phyloP scores from a whole-genome alignment of 2,329 filamentous ascomycete species.

The Biscogniauxia mediterranea region DNA sequence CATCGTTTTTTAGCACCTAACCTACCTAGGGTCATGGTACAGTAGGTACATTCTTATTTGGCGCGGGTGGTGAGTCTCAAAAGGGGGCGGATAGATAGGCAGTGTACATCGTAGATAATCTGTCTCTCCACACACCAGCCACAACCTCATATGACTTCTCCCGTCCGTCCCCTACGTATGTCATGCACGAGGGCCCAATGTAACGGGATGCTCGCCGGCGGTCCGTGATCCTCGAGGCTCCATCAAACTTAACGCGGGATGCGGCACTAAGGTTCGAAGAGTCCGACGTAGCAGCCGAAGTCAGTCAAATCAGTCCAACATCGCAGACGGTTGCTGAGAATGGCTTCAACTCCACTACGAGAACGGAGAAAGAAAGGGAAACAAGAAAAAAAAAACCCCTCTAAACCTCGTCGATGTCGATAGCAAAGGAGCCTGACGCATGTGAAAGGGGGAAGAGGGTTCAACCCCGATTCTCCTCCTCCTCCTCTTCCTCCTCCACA shows the following conservation, averaged over 20 bases:
- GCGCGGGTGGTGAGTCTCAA: slow-evolving; percentile 3
- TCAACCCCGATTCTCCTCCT: background rate
- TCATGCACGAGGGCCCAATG: background rate
- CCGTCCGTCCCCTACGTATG: background rate
- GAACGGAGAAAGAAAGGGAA: background rate
- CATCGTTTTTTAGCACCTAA: slow-evolving; percentile 3
- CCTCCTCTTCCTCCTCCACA: background rate
- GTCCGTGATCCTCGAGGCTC: background rate
- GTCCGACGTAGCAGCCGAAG: background rate
- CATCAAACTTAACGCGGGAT: background rate
- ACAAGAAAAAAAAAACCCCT: too few species aligned
- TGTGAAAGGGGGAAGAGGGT: background rate
- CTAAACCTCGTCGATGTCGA: background rate
- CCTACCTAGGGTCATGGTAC: background rate
- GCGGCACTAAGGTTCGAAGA: background rate
- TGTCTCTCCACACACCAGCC: slow-evolving; percentile 19
- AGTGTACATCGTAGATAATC: too few species aligned
- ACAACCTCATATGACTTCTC: slow-evolving; percentile 8
- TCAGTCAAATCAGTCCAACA: background rate
- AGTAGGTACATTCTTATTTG: slow-evolving; percentile 12
- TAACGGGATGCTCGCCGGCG: background rate
- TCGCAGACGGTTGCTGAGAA: background rate
- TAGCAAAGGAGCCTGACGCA: background rate
- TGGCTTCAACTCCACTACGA: background rate
- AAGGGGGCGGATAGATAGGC: slow-evolving; percentile 3